Conservation (phyloP, 1,284 basidiomycete species). For the Puccinia brachypodii region DNA sequence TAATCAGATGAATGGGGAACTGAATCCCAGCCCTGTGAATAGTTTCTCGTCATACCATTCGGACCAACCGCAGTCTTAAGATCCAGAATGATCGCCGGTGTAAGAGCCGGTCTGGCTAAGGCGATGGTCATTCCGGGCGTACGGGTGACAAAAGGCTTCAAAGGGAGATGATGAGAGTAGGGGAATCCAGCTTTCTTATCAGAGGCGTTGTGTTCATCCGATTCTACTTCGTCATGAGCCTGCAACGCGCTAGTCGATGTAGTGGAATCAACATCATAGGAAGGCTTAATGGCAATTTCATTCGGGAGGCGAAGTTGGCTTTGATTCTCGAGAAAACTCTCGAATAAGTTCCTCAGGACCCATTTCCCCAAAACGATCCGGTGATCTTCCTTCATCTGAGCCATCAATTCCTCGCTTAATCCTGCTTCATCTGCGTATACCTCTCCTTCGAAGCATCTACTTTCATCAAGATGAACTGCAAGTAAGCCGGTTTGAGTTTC, state of each 20-base stretch:
- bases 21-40: neutral
- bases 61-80: neutral
- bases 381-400: conserved; percentile 69
- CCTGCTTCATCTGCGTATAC: conserved; percentile 79
- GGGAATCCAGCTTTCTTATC: conserved; percentile 51
- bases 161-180: conserved; percentile 13
- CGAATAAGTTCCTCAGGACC: conserved; percentile 56
- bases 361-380: conserved; percentile 55
- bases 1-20: conserved; percentile 9
- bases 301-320: neutral
- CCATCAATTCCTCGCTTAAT: conserved; percentile 44
- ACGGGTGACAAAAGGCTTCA: neutral
- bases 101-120: conserved; percentile 67
- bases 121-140: conserved; percentile 63
- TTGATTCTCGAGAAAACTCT: conserved; percentile 51
- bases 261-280: conserved; percentile 27
- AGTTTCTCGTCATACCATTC: neutral
- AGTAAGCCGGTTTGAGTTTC: conserved; percentile 88
- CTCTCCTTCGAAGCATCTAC: conserved; percentile 84
- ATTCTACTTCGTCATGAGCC: conserved; percentile 56
- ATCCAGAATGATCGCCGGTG: conserved; percentile 61
- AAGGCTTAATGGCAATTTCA: neutral
- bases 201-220: conserved; percentile 54
- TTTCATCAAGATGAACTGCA: conserved; percentile 80
- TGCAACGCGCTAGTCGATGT: conserved; percentile 53